Evolutionary conservation across 2,329 filamentous ascomycete genomes (phyloP).

Genomic region (Teratosphaeria nubilosa): DNA sequence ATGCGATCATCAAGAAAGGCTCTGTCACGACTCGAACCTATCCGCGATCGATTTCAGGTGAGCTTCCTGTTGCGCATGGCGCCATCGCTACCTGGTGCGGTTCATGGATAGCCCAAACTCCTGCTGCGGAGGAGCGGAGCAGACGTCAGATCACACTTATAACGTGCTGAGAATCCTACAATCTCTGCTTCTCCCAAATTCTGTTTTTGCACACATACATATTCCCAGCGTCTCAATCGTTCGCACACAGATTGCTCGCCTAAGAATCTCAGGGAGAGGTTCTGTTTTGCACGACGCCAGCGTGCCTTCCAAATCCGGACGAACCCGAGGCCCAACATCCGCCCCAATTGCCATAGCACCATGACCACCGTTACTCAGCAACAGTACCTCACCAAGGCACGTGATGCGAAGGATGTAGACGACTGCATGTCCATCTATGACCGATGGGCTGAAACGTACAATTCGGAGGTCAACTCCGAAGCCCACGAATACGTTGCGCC

Average conservation of each 20-base stretch:
- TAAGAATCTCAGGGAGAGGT: not conserved
- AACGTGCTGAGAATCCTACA: not conserved
- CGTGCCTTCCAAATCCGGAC: not conserved
- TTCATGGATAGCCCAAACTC: not conserved
- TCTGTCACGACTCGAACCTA: not conserved
- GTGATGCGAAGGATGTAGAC: not conserved
- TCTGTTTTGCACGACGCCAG: not conserved
- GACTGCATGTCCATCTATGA: not conserved
- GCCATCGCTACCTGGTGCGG: not conserved
- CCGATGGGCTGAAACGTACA: not conserved
- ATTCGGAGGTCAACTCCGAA: not conserved
- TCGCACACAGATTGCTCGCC: not conserved
- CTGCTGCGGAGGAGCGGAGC: not conserved
- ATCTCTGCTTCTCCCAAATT: not conserved
- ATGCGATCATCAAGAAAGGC: not conserved
- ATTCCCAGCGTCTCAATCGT: not conserved
- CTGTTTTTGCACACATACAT: not conserved
- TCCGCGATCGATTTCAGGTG: not conserved
- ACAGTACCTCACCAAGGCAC: not conserved
- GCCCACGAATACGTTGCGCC: constrained; percentile 30
- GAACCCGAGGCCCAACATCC: not conserved
- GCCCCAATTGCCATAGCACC: not conserved
- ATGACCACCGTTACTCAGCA: not conserved
- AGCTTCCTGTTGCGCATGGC: not conserved
- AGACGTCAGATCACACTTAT: not conserved